phyloP scores from a whole-genome alignment of 306 rosid species.

The Coriaria nepalensis region DNA sequence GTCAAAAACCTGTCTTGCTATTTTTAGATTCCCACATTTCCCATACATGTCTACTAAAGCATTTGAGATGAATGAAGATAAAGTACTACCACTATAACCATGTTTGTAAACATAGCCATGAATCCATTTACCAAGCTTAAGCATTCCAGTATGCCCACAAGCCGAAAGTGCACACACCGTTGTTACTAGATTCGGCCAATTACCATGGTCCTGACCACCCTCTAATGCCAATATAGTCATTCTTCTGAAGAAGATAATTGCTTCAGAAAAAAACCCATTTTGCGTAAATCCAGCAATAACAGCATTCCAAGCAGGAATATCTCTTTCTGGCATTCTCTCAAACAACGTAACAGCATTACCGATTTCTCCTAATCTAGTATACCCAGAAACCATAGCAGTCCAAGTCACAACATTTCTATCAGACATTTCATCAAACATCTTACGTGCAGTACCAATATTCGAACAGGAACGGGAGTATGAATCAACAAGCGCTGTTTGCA shows the following conservation, averaged over 20 bases:
- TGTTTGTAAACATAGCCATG: constrained; percentile 51
- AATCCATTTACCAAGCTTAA: constrained; percentile 64
- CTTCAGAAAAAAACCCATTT: constrained; percentile 52
- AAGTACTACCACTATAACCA: constrained; percentile 27
- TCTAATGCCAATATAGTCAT: constrained; percentile 25
- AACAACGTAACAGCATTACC: constrained; percentile 39
- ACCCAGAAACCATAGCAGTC: constrained; percentile 61
- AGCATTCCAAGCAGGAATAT: constrained; percentile 73
- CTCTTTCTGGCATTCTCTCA: constrained; percentile 47
- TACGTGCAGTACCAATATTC: constrained; percentile 20
- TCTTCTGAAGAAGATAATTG: constrained; percentile 44
- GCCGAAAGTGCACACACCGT: constrained; percentile 63
- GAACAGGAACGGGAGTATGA: constrained; percentile 27
- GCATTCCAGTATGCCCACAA: constrained; percentile 69
- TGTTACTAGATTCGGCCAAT: constrained; percentile 50
- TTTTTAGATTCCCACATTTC: constrained; percentile 52
- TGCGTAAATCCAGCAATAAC: constrained; percentile 62
- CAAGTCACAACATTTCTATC: constrained; percentile 51
- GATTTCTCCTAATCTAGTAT: constrained; percentile 45
- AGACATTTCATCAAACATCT: constrained; percentile 60
- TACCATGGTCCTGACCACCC: constrained; percentile 10
- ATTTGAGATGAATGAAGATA: constrained; percentile 40
- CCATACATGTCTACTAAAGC: constrained; percentile 81
- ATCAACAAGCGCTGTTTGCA: constrained; percentile 50
- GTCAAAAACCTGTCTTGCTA: constrained; percentile 47